A percentile compares a stretch with the other conserved stretches of the same genome.
Conservation (phyloP, 441 rosid genomes). For the Theobroma grandiflorum region DNA sequence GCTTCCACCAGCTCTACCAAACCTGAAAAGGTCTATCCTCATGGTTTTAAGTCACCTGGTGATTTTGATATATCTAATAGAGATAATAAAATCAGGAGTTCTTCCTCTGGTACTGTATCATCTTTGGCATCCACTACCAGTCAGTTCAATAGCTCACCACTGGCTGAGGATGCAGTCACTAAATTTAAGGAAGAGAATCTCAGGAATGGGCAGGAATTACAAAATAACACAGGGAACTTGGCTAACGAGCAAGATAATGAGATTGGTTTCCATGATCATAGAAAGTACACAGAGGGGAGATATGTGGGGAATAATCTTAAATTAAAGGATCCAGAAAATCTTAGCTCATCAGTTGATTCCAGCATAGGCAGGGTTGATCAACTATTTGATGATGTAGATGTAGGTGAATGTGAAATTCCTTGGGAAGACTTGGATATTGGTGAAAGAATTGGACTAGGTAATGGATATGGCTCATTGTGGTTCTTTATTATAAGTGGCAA, state of each 20-base stretch:
- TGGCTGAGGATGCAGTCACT: constrained; percentile 45
- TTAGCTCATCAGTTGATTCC: constrained; percentile 70
- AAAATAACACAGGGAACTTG: constrained; percentile 36
- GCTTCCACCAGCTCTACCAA: constrained; percentile 61
- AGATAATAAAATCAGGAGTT: constrained; percentile 45
- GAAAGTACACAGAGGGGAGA: constrained; percentile 62
- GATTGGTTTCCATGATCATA: constrained; percentile 51
- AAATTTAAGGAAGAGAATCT: constrained; percentile 47
- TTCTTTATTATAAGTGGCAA: constrained; percentile 4
- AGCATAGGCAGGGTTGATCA: constrained; percentile 58
- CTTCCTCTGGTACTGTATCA: constrained; percentile 45
- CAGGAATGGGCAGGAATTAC: constrained; percentile 42
- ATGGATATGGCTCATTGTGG: constrained; percentile 32
- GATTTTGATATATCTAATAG: constrained; percentile 45
- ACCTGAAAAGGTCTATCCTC: constrained; percentile 52
- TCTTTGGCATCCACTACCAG: constrained; percentile 45
- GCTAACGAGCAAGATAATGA: constrained; percentile 54
- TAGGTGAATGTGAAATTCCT: constrained; percentile 93
- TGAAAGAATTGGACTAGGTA: constrained; percentile 99
- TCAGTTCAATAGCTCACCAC: constrained; percentile 43
- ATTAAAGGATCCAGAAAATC: constrained; percentile 71
- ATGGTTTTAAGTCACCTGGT: constrained; percentile 50
- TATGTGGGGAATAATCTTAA: constrained; percentile 58
- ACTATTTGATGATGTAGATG: constrained; percentile 90
- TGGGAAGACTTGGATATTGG: constrained; percentile 97